A percentile compares a stretch with the other conserved stretches of the same genome.
Conservation (phyloP, 192 early-diverging fungal genomes). For the Helicostylum pulchrum region DNA sequence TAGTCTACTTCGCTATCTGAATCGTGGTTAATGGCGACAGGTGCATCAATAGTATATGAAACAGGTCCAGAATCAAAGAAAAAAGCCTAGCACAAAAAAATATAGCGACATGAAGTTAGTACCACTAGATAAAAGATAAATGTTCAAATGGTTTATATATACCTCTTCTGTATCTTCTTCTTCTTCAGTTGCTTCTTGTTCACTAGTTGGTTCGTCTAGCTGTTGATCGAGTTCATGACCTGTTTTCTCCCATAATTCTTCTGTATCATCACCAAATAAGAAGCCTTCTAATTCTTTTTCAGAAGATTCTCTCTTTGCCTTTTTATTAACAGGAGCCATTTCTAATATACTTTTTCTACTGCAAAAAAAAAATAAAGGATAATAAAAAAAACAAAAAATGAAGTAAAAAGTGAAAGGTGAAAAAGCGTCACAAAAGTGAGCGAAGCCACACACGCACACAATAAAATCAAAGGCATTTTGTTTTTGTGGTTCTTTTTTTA, state of each 20-base stretch:
- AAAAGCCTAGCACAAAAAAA: conserved; percentile 17
- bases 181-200: conserved; percentile 9
- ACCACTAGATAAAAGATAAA: not conserved
- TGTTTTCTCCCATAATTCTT: conserved; percentile 20
- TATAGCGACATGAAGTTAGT: not conserved
- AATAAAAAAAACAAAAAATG: no score
- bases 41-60: conserved; percentile 19
- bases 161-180: conserved; percentile 16
- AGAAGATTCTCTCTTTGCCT: conserved; percentile 19
- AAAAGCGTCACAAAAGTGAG: no score
- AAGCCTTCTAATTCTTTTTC: conserved; percentile 30
- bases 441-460: no score
- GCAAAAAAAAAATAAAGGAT: no score
- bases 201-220: not conserved
- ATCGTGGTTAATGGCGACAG: conserved; percentile 33
- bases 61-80: conserved; percentile 36
- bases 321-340: not conserved
- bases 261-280: conserved; percentile 25
- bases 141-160: not conserved
- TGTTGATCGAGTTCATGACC: conserved; percentile 20
- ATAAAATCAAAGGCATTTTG: no score
- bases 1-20: conserved; percentile 38
- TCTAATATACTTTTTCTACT: no score
- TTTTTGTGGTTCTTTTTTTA: no score
- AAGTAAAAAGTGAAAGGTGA: no score